phyloP scores from a whole-genome alignment of 2,329 filamentous ascomycete genomes.

The Cladophialophora exuberans region DNA sequence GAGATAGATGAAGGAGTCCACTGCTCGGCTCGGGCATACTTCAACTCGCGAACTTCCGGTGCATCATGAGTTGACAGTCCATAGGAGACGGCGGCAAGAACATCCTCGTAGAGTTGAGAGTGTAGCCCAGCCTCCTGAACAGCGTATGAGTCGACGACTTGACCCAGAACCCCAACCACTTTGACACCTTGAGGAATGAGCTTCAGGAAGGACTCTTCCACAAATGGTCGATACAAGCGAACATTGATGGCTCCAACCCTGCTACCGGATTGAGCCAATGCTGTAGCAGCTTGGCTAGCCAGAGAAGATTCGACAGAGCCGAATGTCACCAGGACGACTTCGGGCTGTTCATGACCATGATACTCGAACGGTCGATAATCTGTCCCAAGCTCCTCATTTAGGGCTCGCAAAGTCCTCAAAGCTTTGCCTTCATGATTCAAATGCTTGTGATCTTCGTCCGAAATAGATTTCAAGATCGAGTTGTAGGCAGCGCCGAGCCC shows the following conservation, averaged over 20 bases:
- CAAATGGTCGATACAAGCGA: conserved; percentile 90
- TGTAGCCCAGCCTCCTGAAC: conserved; percentile 75
- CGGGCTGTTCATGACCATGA: conserved; percentile 76
- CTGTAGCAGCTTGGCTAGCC: conserved; percentile 75
- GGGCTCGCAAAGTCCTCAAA: conserved; percentile 69
- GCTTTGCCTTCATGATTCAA: conserved; percentile 72
- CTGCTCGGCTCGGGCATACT: conserved; percentile 76
- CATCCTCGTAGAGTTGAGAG: conserved; percentile 90
- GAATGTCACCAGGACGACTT: conserved; percentile 86
- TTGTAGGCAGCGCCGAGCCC: conserved; percentile 72
- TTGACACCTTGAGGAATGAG: conserved; percentile 74
- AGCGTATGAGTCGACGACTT: conserved; percentile 74
- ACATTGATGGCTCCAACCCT: conserved; percentile 89
- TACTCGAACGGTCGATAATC: conserved; percentile 95
- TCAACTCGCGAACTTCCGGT: conserved; percentile 76
- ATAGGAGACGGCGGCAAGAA: conserved; percentile 82
- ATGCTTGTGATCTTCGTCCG: conserved; percentile 68
- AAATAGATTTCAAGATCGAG: conserved; percentile 64
- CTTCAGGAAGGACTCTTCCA: conserved; percentile 90
- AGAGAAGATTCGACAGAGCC: conserved; percentile 89
- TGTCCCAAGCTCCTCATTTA: conserved; percentile 92
- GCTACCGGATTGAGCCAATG: conserved; percentile 71
- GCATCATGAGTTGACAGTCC: conserved; percentile 66
- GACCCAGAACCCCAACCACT: conserved; percentile 83
- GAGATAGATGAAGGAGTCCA: conserved; percentile 59